Evolutionary conservation across 164 flowering plant species (phyloP).

Genomic region (Santalum album): DNA sequence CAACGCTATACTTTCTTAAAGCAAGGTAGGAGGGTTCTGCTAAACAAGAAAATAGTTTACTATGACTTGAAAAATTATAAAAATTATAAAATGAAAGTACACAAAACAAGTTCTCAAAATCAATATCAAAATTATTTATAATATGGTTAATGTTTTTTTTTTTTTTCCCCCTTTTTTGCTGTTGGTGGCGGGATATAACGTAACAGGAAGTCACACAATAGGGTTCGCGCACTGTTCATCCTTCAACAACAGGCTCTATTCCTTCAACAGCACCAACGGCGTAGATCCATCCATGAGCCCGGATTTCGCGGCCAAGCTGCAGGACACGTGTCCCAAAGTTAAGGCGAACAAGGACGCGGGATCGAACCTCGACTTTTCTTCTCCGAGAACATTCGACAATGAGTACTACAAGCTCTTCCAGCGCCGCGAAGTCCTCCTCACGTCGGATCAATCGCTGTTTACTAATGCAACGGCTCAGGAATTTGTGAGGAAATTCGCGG

Average conservation of each 20-base stretch:
- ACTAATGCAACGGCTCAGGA: conserved; percentile 31
- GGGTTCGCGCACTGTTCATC: conserved; percentile 91
- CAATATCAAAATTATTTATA: not conserved
- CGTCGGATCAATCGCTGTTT: conserved; percentile 73
- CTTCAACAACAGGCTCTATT: conserved; percentile 78
- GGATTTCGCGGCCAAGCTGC: conserved; percentile 45
- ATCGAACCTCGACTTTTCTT: conserved; percentile 34
- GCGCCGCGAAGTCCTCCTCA: conserved; percentile 54
- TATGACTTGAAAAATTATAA: too few relatives aligned
- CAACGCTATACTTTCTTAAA: too few relatives aligned
- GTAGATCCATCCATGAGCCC: conserved; percentile 57
- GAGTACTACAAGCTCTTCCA: conserved; percentile 57
- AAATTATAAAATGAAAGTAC: too few relatives aligned
- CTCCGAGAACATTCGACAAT: conserved; percentile 50
- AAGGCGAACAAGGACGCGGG: conserved; percentile 66
- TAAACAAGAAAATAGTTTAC: too few relatives aligned
- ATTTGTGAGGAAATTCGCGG: conserved; percentile 48
- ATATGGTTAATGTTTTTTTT: not conserved
- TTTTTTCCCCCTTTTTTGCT: too few relatives aligned
- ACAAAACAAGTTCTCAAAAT: too few relatives aligned
- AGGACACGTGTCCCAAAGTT: conserved; percentile 42
- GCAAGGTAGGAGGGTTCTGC: too few relatives aligned
- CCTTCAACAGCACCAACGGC: conserved; percentile 57
- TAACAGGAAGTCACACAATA: conserved; percentile 85
- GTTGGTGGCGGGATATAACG: too few relatives aligned